phyloP scores from a whole-genome alignment of 345 rosid genomes.

The Pistacia vera region DNA sequence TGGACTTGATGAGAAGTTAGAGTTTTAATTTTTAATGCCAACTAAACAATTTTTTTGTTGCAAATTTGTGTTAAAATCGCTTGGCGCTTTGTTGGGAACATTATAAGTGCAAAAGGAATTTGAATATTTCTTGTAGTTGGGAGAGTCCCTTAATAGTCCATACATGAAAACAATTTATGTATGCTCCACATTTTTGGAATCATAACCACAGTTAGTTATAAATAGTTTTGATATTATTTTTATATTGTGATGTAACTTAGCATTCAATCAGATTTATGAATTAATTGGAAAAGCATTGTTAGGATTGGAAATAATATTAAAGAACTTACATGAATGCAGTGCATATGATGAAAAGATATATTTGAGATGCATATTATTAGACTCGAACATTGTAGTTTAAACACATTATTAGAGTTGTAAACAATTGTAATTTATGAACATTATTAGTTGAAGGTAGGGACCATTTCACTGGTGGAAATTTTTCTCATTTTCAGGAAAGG shows the following conservation, averaged over 20 bases:
- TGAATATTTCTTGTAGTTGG: neutral
- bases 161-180: neutral
- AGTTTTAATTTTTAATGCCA: no score
- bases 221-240: neutral
- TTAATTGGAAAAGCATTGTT: neutral
- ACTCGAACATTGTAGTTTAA: neutral
- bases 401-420: neutral
- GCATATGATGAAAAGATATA: neutral
- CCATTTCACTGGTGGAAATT: neutral
- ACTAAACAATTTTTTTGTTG: no score
- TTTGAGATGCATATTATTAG: neutral
- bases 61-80: no score
- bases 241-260: no score
- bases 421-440: neutral
- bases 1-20: no score
- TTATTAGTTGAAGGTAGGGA: neutral
- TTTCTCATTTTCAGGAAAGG: slow-evolving; percentile 25
- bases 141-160: neutral
- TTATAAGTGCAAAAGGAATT: no score
- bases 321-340: neutral
- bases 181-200: no score
- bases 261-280: neutral
- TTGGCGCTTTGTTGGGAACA: no score
- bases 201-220: neutral
- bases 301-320: neutral